These are phyloP conservation scores for Trichocomaceae sp. DNA, from an alignment of 2,329 filamentous ascomycete species.

Conservation along the genomic window DNA sequence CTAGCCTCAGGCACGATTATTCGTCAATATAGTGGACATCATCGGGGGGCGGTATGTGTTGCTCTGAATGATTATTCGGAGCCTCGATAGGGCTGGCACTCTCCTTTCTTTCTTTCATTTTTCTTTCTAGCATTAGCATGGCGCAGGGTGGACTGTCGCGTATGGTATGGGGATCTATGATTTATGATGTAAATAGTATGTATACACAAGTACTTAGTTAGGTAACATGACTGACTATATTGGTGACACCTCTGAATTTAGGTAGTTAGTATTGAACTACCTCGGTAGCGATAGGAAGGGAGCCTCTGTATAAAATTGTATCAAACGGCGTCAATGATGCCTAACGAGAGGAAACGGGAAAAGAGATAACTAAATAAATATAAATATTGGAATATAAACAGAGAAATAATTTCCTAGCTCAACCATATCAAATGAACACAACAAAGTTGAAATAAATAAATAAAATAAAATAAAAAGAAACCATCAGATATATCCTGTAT, in stretches of 20 bases:
- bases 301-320: not conserved
- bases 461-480: not conserved
- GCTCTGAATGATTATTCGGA: conserved; percentile 76
- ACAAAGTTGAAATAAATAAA: not conserved
- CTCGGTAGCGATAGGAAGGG: too few relatives aligned
- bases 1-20: conserved; percentile 80
- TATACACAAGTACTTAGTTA: not conserved
- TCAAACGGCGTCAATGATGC: not conserved
- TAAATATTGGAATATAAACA: conserved; percentile 3
- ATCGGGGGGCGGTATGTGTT: conserved; percentile 84
- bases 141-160: conserved; percentile 16
- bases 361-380: not conserved
- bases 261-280: too few relatives aligned
- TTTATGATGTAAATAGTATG: not conserved
- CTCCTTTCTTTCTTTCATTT: not conserved
- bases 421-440: not conserved
- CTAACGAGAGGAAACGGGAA: not conserved
- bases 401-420: not conserved
- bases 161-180: not conserved
- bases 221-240: not conserved
- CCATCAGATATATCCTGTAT: conserved; percentile 2
- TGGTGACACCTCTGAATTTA: not conserved
- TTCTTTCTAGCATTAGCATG: conserved; percentile 21
- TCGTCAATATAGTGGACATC: conserved; percentile 90
- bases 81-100: conserved; percentile 27